Percentiles rank a stretch among this genome's conserved stretches.
Evolutionary conservation across 2,329 filamentous ascomycete genomes (phyloP).

Genomic region (Orbilia brochopaga): DNA sequence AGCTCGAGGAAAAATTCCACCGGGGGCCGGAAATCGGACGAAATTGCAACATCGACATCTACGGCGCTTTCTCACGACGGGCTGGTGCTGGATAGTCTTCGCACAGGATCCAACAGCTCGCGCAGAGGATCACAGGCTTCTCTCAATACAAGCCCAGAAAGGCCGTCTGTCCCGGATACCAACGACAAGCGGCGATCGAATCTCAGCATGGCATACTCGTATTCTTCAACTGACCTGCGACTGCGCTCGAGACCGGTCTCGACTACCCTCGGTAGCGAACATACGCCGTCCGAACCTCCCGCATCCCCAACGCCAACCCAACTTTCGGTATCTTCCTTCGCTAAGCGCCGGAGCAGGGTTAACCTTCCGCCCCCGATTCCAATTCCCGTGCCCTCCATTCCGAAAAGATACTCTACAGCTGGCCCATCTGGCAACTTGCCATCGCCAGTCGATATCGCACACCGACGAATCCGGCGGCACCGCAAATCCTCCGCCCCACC

Average conservation of each 20-base stretch:
- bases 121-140: conserved; percentile 40
- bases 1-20: conserved; percentile 45
- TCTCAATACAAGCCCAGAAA: conserved; percentile 44
- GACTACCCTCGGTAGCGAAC: conserved; percentile 41
- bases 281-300: conserved; percentile 37
- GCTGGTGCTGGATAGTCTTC: conserved; percentile 45
- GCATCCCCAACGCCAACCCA: conserved; percentile 47
- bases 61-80: conserved; percentile 43
- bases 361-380: conserved; percentile 40
- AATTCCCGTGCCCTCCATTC: conserved; percentile 48
- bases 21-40: conserved; percentile 36
- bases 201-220: conserved; percentile 36
- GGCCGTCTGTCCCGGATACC: conserved; percentile 28
- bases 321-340: conserved; percentile 35
- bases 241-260: conserved; percentile 39
- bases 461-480: conserved; percentile 34
- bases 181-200: conserved; percentile 29
- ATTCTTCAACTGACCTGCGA: conserved; percentile 41
- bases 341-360: conserved; percentile 34
- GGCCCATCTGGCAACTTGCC: conserved; percentile 39
- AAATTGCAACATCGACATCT: conserved; percentile 44
- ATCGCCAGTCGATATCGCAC: conserved; percentile 35
- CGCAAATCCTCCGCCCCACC: conserved; percentile 43
- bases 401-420: conserved; percentile 42
- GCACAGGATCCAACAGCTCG: conserved; percentile 36